phyloP scores from a whole-genome alignment of 371 early-diverging fungal species.

The Blakeslea trispora region DNA sequence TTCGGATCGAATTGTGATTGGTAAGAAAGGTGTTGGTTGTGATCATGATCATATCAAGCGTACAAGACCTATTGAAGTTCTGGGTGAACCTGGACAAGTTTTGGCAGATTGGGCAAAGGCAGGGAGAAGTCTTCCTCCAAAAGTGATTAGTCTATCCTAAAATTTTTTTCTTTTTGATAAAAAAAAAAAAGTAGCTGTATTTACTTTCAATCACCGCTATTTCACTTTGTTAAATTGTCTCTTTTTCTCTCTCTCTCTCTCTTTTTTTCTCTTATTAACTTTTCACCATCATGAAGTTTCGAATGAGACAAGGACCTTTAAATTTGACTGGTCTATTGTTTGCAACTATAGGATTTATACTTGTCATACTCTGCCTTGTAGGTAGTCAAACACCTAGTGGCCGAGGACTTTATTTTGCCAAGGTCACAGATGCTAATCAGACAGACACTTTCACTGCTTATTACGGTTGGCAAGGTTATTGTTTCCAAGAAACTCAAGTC shows the following conservation, averaged over 20 bases:
- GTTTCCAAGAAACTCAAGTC: slow-evolving; percentile 22
- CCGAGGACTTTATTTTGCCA: slow-evolving; percentile 37
- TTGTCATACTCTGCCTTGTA: slow-evolving; percentile 39
- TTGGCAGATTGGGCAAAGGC: slow-evolving; percentile 46
- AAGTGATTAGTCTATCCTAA: too few species aligned
- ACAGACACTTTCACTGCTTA: slow-evolving; percentile 19
- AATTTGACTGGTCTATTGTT: slow-evolving; percentile 37
- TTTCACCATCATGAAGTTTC: slow-evolving; percentile 18
- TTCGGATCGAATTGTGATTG: slow-evolving; percentile 39
- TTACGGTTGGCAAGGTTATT: slow-evolving; percentile 48
- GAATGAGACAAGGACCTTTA: slow-evolving; percentile 13
- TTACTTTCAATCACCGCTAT: too few species aligned
- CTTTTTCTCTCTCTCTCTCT: neutral
- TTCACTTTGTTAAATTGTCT: too few species aligned
- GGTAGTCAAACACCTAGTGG: slow-evolving; percentile 25
- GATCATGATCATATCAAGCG: slow-evolving; percentile 43
- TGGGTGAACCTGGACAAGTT: slow-evolving; percentile 52
- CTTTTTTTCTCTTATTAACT: slow-evolving; percentile 1
- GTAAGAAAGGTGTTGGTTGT: slow-evolving; percentile 41
- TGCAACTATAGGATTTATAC: slow-evolving; percentile 34
- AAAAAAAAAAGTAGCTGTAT: neutral
- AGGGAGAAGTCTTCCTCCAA: slow-evolving; percentile 41
- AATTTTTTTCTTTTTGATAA: too few species aligned
- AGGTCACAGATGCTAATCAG: slow-evolving; percentile 27
- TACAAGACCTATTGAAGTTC: slow-evolving; percentile 39